These are phyloP conservation scores for Dendrobium officinale DNA, from an alignment of 106 monocot species.

Conservation along the genomic window DNA sequence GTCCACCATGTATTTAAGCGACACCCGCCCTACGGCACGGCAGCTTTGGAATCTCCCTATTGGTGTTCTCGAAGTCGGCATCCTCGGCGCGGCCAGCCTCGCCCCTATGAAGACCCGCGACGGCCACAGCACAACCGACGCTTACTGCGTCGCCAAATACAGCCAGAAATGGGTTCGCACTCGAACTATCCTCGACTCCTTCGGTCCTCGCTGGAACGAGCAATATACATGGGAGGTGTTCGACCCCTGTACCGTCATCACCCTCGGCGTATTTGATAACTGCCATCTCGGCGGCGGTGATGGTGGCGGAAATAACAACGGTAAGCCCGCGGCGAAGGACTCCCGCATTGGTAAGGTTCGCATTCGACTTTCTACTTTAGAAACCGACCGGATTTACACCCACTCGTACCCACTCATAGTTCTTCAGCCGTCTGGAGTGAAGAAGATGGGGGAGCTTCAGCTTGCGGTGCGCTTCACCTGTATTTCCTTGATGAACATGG, in stretches of 20 bases:
- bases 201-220: constrained; percentile 62
- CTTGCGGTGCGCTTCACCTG: constrained; percentile 58
- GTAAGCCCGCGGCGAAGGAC: constrained; percentile 16
- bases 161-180: constrained; percentile 77
- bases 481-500: constrained; percentile 33
- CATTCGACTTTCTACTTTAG: constrained; percentile 53
- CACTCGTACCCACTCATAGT: constrained; percentile 56
- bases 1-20: constrained; percentile 72
- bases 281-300: constrained; percentile 36
- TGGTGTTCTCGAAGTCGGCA: constrained; percentile 57
- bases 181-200: constrained; percentile 48
- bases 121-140: constrained; percentile 48
- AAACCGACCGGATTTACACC: constrained; percentile 53
- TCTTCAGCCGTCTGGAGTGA: constrained; percentile 51
- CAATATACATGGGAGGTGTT: constrained; percentile 78
- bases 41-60: constrained; percentile 66
- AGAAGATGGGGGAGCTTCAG: constrained; percentile 70
- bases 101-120: constrained; percentile 50
- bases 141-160: constrained; percentile 69
- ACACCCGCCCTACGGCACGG: constrained; percentile 50
- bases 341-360: constrained; percentile 52
- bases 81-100: constrained; percentile 41
- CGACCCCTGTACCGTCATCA: constrained; percentile 64
- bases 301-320: constrained; percentile 9
- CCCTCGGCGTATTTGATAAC: constrained; percentile 66